phyloP scores from a whole-genome alignment of 768 basidiomycete genomes.

The Boletus sp. region DNA sequence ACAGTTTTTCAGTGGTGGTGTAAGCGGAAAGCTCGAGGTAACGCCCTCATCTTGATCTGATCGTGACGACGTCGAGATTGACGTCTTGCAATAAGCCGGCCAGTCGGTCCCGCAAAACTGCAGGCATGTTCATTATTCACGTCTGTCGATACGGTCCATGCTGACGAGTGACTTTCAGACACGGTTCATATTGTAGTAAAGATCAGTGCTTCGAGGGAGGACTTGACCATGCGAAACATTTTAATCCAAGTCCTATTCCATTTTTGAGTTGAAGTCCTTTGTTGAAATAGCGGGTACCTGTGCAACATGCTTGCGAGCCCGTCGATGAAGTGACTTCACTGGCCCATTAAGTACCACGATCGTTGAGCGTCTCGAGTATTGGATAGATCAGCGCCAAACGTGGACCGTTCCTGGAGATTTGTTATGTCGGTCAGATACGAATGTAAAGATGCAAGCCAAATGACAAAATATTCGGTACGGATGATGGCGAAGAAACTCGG shows the following conservation, averaged over 20 bases:
- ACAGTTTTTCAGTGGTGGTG: slow-evolving; percentile 14
- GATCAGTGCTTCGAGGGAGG: slow-evolving; percentile 12
- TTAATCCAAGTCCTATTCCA: slow-evolving; percentile 3
- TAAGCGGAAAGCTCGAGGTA: slow-evolving; percentile 8
- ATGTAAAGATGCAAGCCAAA: no score
- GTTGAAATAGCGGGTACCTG: not conserved
- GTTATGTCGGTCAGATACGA: no score
- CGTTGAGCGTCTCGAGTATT: not conserved
- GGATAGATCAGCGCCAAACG: not conserved
- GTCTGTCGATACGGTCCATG: not conserved
- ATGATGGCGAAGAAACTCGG: no score
- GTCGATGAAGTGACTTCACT: not conserved
- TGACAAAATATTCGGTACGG: no score
- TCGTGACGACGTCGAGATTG: not conserved
- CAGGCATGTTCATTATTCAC: slow-evolving; percentile 1
- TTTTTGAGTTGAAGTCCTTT: not conserved
- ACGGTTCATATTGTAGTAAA: slow-evolving; percentile 12
- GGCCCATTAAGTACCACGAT: not conserved
- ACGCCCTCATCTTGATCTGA: not conserved
- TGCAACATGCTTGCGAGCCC: slow-evolving; percentile 11
- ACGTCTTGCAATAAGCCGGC: not conserved
- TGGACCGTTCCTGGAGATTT: not conserved
- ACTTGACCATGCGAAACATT: slow-evolving; percentile 8
- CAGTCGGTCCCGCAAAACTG: slow-evolving; percentile 2
- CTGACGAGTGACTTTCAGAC: slow-evolving; percentile 1